Percentiles rank a stretch among this genome's conserved stretches.
Evolutionary conservation across 345 rosid genomes (phyloP).

Genomic region (Hibiscus trionum): DNA sequence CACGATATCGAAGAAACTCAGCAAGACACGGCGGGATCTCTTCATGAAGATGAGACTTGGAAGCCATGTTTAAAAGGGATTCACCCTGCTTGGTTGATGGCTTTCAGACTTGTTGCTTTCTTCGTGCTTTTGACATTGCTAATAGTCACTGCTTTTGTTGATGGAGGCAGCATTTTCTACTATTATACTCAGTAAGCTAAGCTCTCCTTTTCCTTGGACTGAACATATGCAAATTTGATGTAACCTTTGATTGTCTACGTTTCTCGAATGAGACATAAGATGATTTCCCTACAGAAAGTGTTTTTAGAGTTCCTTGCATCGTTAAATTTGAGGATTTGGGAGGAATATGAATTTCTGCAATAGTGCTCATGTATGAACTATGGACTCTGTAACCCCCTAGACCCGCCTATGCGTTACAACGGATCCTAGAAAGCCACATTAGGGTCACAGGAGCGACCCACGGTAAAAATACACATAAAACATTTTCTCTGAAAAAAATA

Average conservation of each 20-base stretch:
- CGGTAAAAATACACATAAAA: no score
- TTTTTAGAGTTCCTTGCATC: no score
- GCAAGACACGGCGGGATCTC: constrained; percentile 37
- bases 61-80: constrained; percentile 68
- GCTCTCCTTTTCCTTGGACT: constrained; percentile 15
- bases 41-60: constrained; percentile 80
- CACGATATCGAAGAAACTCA: constrained; percentile 22
- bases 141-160: constrained; percentile 33
- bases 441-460: no score
- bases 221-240: not conserved
- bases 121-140: constrained; percentile 50
- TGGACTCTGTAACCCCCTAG: no score
- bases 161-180: constrained; percentile 79
- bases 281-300: not conserved
- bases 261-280: not conserved
- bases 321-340: not conserved
- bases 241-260: not conserved
- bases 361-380: not conserved
- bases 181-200: constrained; percentile 95
- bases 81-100: constrained; percentile 94
- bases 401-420: no score
- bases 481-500: no score
- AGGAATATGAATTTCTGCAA: not conserved
- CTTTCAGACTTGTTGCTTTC: constrained; percentile 62
- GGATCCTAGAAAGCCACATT: no score